Evolutionary conservation across 257 asterid species (phyloP).

Genomic region (Solanum etuberosum): DNA sequence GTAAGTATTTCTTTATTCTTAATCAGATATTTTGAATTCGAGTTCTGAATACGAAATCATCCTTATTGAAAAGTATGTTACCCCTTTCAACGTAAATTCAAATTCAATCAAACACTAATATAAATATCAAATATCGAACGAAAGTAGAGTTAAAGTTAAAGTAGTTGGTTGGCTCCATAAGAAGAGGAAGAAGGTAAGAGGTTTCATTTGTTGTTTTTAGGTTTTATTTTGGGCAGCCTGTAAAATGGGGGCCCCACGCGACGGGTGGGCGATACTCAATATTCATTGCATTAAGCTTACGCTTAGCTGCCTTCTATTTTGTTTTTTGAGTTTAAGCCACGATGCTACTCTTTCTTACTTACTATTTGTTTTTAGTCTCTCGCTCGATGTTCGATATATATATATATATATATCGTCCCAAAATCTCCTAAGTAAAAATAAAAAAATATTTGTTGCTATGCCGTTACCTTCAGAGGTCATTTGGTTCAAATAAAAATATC

Average conservation of each 20-base stretch:
- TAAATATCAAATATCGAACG: too few relatives aligned
- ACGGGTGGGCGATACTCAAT: not conserved
- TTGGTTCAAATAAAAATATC: too few relatives aligned
- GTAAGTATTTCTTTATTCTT: accelerated
- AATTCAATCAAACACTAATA: too few relatives aligned
- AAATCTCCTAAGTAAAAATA: too few relatives aligned
- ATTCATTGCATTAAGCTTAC: not conserved
- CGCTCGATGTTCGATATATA: not conserved
- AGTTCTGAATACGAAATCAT: accelerated
- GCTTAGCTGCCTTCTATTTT: not conserved
- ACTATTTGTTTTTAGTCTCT: not conserved
- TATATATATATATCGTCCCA: not conserved
- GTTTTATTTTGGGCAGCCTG: slow-evolving; percentile 11
- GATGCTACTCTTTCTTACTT: not conserved
- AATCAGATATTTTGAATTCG: too few relatives aligned
- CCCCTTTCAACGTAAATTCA: accelerated
- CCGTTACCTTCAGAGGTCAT: too few relatives aligned
- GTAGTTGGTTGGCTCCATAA: not conserved
- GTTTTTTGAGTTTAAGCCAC: not conserved
- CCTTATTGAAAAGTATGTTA: too few relatives aligned
- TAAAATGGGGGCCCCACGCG: slow-evolving; percentile 13
- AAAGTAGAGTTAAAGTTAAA: not conserved
- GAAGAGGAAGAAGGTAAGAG: not conserved
- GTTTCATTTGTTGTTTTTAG: not conserved
- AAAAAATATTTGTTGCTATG: too few relatives aligned